A percentile compares a stretch with the other conserved stretches of the same genome.
phyloP scores from a whole-genome alignment of 116 monocot species.

The Posidonia oceanica region DNA sequence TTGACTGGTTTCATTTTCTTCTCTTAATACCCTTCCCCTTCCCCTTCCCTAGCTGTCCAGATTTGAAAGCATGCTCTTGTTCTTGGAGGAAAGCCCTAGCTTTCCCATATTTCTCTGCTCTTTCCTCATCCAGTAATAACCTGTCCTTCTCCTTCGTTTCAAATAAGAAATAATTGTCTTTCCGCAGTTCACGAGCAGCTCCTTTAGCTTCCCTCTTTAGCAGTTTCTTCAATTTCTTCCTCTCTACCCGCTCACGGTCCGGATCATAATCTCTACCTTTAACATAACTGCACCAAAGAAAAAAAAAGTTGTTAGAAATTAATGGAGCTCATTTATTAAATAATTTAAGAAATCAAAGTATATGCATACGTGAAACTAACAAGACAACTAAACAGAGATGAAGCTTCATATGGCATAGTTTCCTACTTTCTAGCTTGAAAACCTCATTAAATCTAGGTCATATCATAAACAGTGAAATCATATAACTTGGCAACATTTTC shows the following conservation, averaged over 20 bases:
- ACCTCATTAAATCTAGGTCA: no score
- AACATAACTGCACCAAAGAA: slow-evolving; percentile 40
- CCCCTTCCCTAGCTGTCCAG: slow-evolving; percentile 91
- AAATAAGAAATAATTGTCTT: slow-evolving; percentile 76
- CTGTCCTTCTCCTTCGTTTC: slow-evolving; percentile 56
- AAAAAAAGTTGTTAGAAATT: neutral
- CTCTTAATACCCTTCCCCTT: slow-evolving; percentile 12
- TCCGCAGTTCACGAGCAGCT: slow-evolving; percentile 69
- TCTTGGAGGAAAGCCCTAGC: slow-evolving; percentile 90
- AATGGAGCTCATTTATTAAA: neutral
- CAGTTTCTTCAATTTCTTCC: slow-evolving; percentile 69
- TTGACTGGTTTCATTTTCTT: slow-evolving; percentile 4
- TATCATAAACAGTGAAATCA: no score
- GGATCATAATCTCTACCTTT: slow-evolving; percentile 96
- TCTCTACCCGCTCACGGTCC: slow-evolving; percentile 77
- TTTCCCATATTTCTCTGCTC: slow-evolving; percentile 73
- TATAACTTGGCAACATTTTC: no score
- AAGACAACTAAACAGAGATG: neutral
- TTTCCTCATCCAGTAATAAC: slow-evolving; percentile 47
- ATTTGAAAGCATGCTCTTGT: slow-evolving; percentile 91
- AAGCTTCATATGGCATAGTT: no score
- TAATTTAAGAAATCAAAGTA: neutral
- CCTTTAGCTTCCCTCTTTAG: slow-evolving; percentile 85
- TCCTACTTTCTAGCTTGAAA: no score
- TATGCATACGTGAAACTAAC: neutral